Conservation (phyloP, 2,329 filamentous ascomycete genomes). For the Fusarium tupiense region DNA sequence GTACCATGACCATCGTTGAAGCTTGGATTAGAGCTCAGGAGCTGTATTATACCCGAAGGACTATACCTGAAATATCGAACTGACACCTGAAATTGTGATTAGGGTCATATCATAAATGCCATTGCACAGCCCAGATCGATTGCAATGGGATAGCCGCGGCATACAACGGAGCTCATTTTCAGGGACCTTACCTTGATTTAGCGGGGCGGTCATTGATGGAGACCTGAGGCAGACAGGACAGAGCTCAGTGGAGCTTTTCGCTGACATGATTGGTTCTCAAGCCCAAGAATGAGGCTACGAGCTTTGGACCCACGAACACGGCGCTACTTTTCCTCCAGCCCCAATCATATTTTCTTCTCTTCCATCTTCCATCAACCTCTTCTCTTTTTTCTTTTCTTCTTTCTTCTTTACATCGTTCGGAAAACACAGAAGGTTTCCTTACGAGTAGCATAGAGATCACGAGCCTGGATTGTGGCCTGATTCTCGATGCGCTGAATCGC, state of each 20-base stretch:
- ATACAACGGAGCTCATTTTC: slow-evolving; percentile 2
- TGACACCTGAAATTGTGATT: not conserved
- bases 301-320: slow-evolving; percentile 35
- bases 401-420: slow-evolving; percentile 26
- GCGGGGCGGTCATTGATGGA: not conserved
- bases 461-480: slow-evolving; percentile 38
- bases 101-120: not conserved
- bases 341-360: slow-evolving; percentile 42
- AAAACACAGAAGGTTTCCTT: slow-evolving; percentile 5
- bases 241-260: slow-evolving; percentile 12
- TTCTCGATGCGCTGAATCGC: slow-evolving; percentile 39
- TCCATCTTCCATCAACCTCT: slow-evolving; percentile 35
- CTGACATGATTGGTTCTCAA: slow-evolving; percentile 34
- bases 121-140: slow-evolving; percentile 11
- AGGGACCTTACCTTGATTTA: not conserved
- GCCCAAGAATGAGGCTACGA: slow-evolving; percentile 15
- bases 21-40: not conserved
- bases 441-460: slow-evolving; percentile 25
- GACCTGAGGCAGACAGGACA: slow-evolving; percentile 37
- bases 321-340: slow-evolving; percentile 39
- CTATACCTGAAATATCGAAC: not conserved
- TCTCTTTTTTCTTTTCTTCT: slow-evolving; percentile 15
- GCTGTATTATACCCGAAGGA: not conserved
- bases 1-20: slow-evolving; percentile 3
- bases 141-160: not conserved